phyloP scores from a whole-genome alignment of 495 filamentous ascomycete species.

The Melanomma pulvis-pyrius region DNA sequence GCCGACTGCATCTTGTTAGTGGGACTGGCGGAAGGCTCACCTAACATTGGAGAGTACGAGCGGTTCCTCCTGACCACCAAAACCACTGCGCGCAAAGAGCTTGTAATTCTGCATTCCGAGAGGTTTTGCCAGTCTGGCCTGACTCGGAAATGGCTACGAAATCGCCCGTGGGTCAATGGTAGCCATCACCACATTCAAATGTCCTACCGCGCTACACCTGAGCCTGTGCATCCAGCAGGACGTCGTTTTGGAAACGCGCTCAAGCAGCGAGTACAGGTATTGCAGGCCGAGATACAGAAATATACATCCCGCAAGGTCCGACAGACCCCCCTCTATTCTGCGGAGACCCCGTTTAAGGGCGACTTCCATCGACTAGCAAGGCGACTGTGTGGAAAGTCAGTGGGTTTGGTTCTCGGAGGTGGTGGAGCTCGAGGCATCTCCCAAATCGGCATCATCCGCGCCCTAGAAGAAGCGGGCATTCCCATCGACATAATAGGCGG shows the following conservation, averaged over 20 bases:
- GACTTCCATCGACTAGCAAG: conserved; percentile 94
- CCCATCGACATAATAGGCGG: conserved; percentile 96
- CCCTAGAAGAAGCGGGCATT: conserved; percentile 93
- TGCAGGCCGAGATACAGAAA: conserved; percentile 97
- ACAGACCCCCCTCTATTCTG: conserved; percentile 85
- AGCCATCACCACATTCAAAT: conserved; percentile 98
- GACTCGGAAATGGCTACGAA: conserved; percentile 87
- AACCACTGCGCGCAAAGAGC: conserved; percentile 90
- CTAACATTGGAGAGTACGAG: conserved; percentile 92
- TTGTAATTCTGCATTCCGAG: conserved; percentile 91
- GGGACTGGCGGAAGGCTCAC: conserved; percentile 85
- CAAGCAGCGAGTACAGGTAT: conserved; percentile 88
- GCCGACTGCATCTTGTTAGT: conserved; percentile 94
- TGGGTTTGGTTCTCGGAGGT: conserved; percentile 90
- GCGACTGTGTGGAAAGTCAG: conserved; percentile 88
- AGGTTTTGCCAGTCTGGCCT: conserved; percentile 82
- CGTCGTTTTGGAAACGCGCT: conserved; percentile 82
- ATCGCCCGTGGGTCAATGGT: conserved; percentile 97
- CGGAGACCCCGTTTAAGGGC: conserved; percentile 90
- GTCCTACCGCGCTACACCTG: conserved; percentile 77
- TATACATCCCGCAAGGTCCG: conserved; percentile 87
- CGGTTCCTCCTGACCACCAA: conserved; percentile 95
- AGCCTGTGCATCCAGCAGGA: conserved; percentile 74
- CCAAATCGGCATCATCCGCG: conserved; percentile 90
- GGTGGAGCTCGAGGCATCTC: conserved; percentile 90